Base-by-base conservation (phyloP, 2,329 filamentous ascomycete species). In the Ampelomyces quisqualis region DNA sequence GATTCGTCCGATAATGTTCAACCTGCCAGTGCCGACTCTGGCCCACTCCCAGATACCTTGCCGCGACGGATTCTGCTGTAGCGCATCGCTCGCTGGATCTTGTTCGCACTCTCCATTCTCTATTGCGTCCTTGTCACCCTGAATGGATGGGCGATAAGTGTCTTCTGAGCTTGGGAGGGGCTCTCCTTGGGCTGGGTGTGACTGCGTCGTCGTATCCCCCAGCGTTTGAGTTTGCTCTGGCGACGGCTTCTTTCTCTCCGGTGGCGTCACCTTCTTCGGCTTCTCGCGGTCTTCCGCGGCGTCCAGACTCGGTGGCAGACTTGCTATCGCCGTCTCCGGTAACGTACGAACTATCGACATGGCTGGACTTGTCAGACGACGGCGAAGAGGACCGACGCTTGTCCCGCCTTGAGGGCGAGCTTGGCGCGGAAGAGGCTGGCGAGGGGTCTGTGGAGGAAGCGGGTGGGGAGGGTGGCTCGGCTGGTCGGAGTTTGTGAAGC, bases 41-140 rank as follows among this genome's bases (percentile, higher is more conserved):
- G 63, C 62, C 65, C 65, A 68, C 17, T 64, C 52, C 64, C 62
- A 68, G 9, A 68, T 51, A 2, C 62, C 57, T 11, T 60, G 51
- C 9, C 55, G 53, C 6, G 58, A 51, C 9, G 60, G 51, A 14
- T 51, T 50, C 14, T 50, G 47, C 8, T 53, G 50, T 11, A 42
- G 30, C 11, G 34, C 18, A n/a, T 40, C 37, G 24, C 29, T 38
- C 7, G 27, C 24, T 19, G 20, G 39, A 26, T 38, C 24, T 0
- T 36, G 26, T n/a, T 45, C 43, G 11, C 34, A 34, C 13, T 43
- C 21, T 4, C 37, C 18, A 13, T 38, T 45, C 22, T 45, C 38
- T n/a, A 37, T 32, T 1, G 42, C 40, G 28, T 40, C 45, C 14
- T 33, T 38, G 20, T 27, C 32, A 30, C 48, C 49, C 55, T 47